Conservation (phyloP, 306 rosid genomes). For the Trichosanthes truncata region DNA sequence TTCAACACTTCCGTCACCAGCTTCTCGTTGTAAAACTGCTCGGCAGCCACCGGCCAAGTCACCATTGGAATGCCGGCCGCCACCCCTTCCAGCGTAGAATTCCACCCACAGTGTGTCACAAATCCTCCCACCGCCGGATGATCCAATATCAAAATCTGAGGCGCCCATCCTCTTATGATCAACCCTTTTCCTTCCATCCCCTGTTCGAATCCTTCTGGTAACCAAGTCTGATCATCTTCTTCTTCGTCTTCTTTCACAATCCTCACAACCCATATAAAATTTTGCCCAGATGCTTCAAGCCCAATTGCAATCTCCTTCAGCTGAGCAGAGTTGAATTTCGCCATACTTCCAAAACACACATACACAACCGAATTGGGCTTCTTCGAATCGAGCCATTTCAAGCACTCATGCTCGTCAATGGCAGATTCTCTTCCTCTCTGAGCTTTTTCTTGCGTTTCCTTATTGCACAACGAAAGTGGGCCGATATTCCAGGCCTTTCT, state of each 20-base stretch:
- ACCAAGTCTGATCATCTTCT: slow-evolving; percentile 13
- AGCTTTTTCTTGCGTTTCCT: slow-evolving; percentile 6
- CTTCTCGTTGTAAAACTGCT: slow-evolving; percentile 67
- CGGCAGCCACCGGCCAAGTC: slow-evolving; percentile 70
- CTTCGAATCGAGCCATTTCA: slow-evolving; percentile 24
- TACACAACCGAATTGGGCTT: slow-evolving; percentile 25
- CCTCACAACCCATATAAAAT: slow-evolving; percentile 39
- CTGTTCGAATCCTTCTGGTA: slow-evolving; percentile 25
- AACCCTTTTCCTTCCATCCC: slow-evolving; percentile 23
- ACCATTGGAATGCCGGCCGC: slow-evolving; percentile 48
- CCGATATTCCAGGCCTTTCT: slow-evolving; percentile 28
- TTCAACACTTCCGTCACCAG: slow-evolving; percentile 36
- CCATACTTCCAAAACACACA: slow-evolving; percentile 24
- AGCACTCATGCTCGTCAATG: slow-evolving; percentile 17
- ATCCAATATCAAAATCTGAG: slow-evolving; percentile 47
- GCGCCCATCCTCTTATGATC: slow-evolving; percentile 29
- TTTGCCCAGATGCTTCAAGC: slow-evolving; percentile 19
- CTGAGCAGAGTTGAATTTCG: slow-evolving; percentile 17
- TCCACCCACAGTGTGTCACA: slow-evolving; percentile 80
- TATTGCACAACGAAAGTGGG: slow-evolving; percentile 23
- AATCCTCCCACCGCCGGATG: slow-evolving; percentile 50
- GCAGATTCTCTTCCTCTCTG: slow-evolving; percentile 14
- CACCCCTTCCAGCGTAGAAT: slow-evolving; percentile 52
- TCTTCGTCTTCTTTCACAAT: neutral
- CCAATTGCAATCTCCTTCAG: slow-evolving; percentile 24